Base-by-base conservation (phyloP, 176 grass and related monocot genomes). In the Areca catechu region DNA sequence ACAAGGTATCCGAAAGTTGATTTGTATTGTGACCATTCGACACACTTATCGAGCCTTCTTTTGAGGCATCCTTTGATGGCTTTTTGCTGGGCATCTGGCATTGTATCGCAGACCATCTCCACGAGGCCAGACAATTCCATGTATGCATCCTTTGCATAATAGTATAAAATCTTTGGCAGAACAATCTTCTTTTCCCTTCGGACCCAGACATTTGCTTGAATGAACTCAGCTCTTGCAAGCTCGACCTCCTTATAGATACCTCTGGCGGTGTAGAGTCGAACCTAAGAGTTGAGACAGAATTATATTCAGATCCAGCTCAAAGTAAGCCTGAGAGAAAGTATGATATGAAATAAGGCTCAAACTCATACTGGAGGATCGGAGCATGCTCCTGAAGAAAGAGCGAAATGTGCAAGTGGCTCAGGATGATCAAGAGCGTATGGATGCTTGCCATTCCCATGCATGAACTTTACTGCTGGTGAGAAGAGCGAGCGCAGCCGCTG, bases 1-100 rank as follows among this genome's bases (percentile, higher is more conserved):
- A 98, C 73, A 76, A 71, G 72, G 58, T 98, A 98, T 83, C 75
- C 81, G 70, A 93, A 93, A 51, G 84, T 78, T 25, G 88, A 98
- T 61, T 89, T 98, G 65, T 81, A 93, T 1, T 88, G 88, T 59
- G 88, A 67, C 84, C 88, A 98, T 65, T 89, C 81, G 25, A 98
- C 67, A 73, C 59, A 68, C 63, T 83, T 98, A 20, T 98, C 88
- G 23, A 82, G 71, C 49, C 63, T 85, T 51, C 74, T 84, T 58
- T 53, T 76, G 58, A 80, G 78, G 25, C 80, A 82, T 64, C 84
- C 73, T 56, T 70, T 76, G 49, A 89, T 88, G 77, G 76, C 71
- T 19, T 77, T 79, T 56, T 37, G 69, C 68, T 86, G 77, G 17
- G 69, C 58, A 56, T 89, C 88, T 34, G 88, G 71, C 70, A 98